Base-by-base conservation (phyloP, 1,284 basidiomycete genomes). In the Mycena citricolor region DNA sequence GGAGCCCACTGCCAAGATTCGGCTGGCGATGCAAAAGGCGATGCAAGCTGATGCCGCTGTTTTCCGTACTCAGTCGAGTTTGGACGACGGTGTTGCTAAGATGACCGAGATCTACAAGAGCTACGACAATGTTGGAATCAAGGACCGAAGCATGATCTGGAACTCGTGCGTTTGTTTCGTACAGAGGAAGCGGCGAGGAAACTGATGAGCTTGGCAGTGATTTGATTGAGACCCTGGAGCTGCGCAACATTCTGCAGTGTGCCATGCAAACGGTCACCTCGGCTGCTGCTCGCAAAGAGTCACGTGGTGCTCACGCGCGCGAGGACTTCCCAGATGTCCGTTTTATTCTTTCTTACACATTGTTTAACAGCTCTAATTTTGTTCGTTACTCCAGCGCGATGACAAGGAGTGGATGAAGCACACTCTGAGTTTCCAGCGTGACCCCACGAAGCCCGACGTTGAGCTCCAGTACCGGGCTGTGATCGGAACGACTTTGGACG, bases 81-180 rank as follows among this genome's bases (percentile, higher is more conserved):
- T 99, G 52, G 94, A 98, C 59, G 85, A 95, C 60, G 97, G 97
- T 72, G 91, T 97, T 31, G 58, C 77, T 65, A 94, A 93, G 73
- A 77, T 99, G 63, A 77, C 77, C 52, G 74, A 81, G 45, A 92
- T 98, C 55, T 94, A 91, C 76, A 81, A 86, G 60, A 88, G 79
- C 63, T 99, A 85, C 70, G 79, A 88, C 57, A 79, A 97, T 40
- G 87, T 99, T 56, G 90, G 93, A 51, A 90, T 97, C 73, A 95
- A 95, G 76, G 97, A 99, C 70, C 81, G 95, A 62, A 92, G 89
- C 65, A 90, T 98, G 92, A 97, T 99, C 70, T 98, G 95, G 97
- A 97, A 97, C 73, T 90, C 90, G 90, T 94, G 52, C 39, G 71
- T 63, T 14, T 23, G 21, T 44, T 25, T 32, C 4, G 11, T 24